These are phyloP conservation scores for Talaromyces rugulosus DNA, from an alignment of 2,329 filamentous ascomycete genomes.

Conservation along the genomic window DNA sequence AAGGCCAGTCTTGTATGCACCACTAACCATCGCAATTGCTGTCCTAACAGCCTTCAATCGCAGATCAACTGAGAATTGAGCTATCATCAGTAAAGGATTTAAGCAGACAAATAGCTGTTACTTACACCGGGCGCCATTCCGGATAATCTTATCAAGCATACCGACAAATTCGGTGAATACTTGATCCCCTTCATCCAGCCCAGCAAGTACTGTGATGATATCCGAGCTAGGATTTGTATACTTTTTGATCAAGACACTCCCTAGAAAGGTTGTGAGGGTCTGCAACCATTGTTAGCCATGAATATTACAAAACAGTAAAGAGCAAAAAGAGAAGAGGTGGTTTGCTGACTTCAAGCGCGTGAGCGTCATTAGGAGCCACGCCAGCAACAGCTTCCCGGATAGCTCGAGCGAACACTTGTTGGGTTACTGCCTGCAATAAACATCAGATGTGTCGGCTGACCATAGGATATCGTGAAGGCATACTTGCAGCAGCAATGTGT, in stretches of 20 bases:
- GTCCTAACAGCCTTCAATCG: conserved; percentile 77
- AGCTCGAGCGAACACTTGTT: conserved; percentile 72
- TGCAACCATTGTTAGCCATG: conserved; percentile 35
- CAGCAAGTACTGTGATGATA: conserved; percentile 83
- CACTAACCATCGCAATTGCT: conserved; percentile 77
- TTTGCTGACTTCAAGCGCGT: conserved; percentile 73
- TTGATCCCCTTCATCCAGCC: conserved; percentile 80
- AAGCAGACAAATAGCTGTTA: conserved; percentile 10
- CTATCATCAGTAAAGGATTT: not conserved
- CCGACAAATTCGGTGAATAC: conserved; percentile 86
- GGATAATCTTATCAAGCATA: conserved; percentile 76
- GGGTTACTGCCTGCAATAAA: conserved; percentile 56
- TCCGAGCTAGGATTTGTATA: conserved; percentile 95
- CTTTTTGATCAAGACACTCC: conserved; percentile 75
- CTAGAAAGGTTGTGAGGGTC: conserved; percentile 87
- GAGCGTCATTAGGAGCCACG: conserved; percentile 60
- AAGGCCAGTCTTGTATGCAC: conserved; percentile 92
- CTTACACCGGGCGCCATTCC: conserved; percentile 67
- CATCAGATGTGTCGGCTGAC: conserved; percentile 13
- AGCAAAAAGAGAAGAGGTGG: not conserved
- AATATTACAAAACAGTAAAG: not conserved
- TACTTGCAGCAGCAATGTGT: conserved; percentile 71
- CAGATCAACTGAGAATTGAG: conserved; percentile 57
- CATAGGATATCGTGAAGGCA: conserved; percentile 8
- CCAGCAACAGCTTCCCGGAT: conserved; percentile 63